Conservation (phyloP, 768 basidiomycete genomes). For the Rhodocollybia butyracea region DNA sequence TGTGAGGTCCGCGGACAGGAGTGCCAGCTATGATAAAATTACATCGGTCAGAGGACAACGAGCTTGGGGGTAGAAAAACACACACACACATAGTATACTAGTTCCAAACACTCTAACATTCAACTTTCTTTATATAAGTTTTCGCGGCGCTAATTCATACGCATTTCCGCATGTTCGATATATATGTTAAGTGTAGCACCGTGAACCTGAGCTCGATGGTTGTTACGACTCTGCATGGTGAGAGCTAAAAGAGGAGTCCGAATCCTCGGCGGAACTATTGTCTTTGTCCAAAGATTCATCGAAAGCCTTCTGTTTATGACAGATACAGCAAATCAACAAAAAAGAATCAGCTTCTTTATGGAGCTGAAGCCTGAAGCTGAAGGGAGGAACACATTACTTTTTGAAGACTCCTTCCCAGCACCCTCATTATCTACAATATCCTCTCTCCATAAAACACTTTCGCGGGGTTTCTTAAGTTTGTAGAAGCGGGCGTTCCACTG, state of each 20-base stretch:
- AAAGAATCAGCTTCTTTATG: not conserved
- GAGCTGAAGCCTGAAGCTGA: constrained; percentile 16
- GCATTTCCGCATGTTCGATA: no score
- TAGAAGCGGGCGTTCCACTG: constrained; percentile 53
- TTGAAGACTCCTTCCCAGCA: constrained; percentile 86
- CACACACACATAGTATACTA: no score
- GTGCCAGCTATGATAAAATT: no score
- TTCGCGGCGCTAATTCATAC: no score
- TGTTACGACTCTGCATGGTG: constrained; percentile 20
- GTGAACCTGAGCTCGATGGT: constrained; percentile 5
- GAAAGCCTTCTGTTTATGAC: constrained; percentile 75
- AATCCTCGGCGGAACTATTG: constrained; percentile 47
- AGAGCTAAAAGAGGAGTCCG: constrained; percentile 33
- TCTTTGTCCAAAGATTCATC: constrained; percentile 79
- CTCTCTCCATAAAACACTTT: constrained; percentile 77
- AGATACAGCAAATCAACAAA: constrained; percentile 86
- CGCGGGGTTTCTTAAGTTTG: constrained; percentile 26
- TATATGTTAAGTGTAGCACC: no score
- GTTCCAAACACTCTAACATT: no score
- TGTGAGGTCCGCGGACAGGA: no score
- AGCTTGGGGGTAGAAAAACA: no score
- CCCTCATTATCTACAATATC: constrained; percentile 91
- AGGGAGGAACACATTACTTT: no score
- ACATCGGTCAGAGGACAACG: no score
- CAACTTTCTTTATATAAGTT: no score